These are phyloP conservation scores for Cladosporium oxysporum DNA, from an alignment of 2,329 filamentous ascomycete species.

Conservation along the genomic window DNA sequence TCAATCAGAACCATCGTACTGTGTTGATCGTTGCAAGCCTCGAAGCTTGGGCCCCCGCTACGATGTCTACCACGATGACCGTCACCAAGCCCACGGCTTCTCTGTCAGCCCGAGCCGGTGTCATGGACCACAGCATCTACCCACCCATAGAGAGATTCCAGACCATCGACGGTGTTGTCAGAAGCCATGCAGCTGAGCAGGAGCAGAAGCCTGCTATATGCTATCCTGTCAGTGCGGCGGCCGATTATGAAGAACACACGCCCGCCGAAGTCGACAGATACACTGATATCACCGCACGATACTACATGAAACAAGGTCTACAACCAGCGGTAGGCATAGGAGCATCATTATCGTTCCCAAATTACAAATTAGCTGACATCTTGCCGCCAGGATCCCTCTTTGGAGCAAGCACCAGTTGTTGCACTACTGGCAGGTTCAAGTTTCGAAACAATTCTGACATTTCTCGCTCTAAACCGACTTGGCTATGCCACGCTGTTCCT, in stretches of 20 bases:
- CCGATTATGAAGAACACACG: constrained; percentile 36
- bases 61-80: constrained; percentile 17
- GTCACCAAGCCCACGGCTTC: constrained; percentile 9
- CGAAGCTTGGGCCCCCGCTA: not conserved
- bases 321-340: constrained; percentile 30
- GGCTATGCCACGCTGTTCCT: constrained; percentile 58
- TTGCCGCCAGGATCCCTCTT: constrained; percentile 26
- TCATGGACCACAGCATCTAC: constrained; percentile 23
- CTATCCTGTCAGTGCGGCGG: constrained; percentile 31
- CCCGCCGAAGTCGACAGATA: constrained; percentile 32
- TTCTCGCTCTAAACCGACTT: constrained; percentile 56
- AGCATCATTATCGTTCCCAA: not conserved
- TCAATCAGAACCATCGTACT: not conserved
- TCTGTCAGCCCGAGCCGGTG: constrained; percentile 6
- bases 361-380: not conserved
- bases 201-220: constrained; percentile 36
- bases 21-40: not conserved
- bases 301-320: constrained; percentile 32
- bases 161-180: constrained; percentile 38
- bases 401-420: constrained; percentile 42
- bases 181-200: constrained; percentile 33
- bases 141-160: constrained; percentile 31
- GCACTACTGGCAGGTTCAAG: constrained; percentile 56
- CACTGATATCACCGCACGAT: constrained; percentile 31
- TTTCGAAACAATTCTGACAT: constrained; percentile 57